phyloP scores from a whole-genome alignment of 805 yeast species.

The Metschnikowia vanudenii region DNA sequence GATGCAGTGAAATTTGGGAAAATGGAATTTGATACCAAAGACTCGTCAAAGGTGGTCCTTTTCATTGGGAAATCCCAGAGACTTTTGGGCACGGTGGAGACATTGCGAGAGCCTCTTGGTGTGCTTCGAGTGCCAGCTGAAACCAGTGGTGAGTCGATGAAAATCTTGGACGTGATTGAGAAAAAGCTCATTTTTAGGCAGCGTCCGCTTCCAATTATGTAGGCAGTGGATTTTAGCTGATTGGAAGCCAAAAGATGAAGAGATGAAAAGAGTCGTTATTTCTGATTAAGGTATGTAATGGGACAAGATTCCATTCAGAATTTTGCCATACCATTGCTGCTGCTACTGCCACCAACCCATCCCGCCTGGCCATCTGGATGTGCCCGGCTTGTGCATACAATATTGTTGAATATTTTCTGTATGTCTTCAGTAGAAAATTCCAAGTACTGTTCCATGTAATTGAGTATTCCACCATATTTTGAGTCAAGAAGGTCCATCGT shows the following conservation, averaged over 20 bases:
- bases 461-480: slow-evolving; percentile 54
- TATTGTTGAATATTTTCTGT: slow-evolving; percentile 18
- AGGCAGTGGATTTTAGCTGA: background rate
- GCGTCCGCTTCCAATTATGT: slow-evolving; percentile 80
- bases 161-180: slow-evolving; percentile 57
- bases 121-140: slow-evolving; percentile 48
- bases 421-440: slow-evolving; percentile 48
- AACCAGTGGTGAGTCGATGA: slow-evolving; percentile 31
- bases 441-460: slow-evolving; percentile 45
- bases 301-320: background rate
- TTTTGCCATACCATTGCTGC: slow-evolving; percentile 1
- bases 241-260: too few species aligned
- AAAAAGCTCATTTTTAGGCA: slow-evolving; percentile 61
- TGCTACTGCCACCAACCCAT: background rate
- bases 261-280: background rate
- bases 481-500: slow-evolving; percentile 53
- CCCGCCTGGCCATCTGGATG: slow-evolving; percentile 4
- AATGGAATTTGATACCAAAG: slow-evolving; percentile 44
- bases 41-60: slow-evolving; percentile 48
- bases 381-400: slow-evolving; percentile 10
- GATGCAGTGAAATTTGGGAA: slow-evolving; percentile 54
- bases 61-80: slow-evolving; percentile 70
- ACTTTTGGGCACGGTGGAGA: slow-evolving; percentile 57
- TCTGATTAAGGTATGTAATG: background rate
- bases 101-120: slow-evolving; percentile 64